phyloP scores from a whole-genome alignment of 345 rosid species.

The Eucalyptus urophylla region DNA sequence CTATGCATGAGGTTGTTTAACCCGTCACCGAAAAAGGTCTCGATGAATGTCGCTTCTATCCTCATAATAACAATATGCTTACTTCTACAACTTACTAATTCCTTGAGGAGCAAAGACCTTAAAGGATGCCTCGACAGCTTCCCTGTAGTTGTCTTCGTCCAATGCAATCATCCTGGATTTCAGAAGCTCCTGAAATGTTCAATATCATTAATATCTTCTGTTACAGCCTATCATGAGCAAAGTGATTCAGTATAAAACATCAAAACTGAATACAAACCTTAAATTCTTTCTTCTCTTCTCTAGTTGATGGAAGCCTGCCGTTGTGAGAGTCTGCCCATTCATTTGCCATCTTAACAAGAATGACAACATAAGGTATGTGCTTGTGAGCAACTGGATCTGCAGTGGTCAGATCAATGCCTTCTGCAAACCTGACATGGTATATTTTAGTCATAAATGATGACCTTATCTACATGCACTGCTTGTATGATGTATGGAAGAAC shows the following conservation, averaged over 20 bases:
- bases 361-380: conserved; percentile 84
- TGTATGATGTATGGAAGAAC: background rate
- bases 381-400: conserved; percentile 78
- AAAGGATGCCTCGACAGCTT: conserved; percentile 84
- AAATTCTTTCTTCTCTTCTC: conserved; percentile 84
- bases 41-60: background rate
- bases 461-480: background rate
- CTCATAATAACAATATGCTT: background rate
- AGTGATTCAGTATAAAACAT: background rate
- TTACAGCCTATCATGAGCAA: background rate
- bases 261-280: conserved; percentile 32
- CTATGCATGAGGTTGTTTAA: background rate
- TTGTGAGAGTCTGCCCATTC: conserved; percentile 75
- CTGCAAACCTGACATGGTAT: conserved; percentile 48
- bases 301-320: conserved; percentile 67
- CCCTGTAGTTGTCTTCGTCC: conserved; percentile 93
- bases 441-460: background rate
- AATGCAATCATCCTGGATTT: conserved; percentile 53
- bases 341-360: conserved; percentile 76
- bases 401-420: conserved; percentile 56
- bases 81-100: conserved; percentile 51
- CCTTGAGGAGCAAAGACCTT: conserved; percentile 88
- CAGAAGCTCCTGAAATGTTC: conserved; percentile 56
- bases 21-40: background rate
- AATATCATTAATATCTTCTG: background rate